phyloP scores from a whole-genome alignment of 805 yeast species.

The Candida jianshihensis region DNA sequence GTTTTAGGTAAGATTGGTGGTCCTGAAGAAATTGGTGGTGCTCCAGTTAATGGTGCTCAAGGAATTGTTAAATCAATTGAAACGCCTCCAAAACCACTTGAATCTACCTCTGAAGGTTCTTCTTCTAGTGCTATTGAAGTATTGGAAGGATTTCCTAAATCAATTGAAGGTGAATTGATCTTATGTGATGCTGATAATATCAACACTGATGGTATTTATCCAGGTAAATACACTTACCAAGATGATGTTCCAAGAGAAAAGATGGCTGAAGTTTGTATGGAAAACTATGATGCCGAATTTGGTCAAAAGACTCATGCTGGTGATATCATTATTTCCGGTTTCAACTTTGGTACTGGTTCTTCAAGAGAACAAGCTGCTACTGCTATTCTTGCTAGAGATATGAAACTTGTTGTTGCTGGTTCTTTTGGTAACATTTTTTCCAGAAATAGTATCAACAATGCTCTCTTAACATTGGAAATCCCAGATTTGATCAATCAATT shows the following conservation, averaged over 20 bases:
- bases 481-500: constrained; percentile 78
- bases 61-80: constrained; percentile 38
- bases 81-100: constrained; percentile 22
- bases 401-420: constrained; percentile 90
- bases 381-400: constrained; percentile 90
- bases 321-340: constrained; percentile 89
- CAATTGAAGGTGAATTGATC: constrained; percentile 85
- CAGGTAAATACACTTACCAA: constrained; percentile 98
- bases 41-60: constrained; percentile 39
- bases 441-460: constrained; percentile 94
- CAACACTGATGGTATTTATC: constrained; percentile 98
- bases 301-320: constrained; percentile 73
- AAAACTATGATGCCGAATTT: constrained; percentile 91
- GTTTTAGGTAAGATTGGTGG: constrained; percentile 90
- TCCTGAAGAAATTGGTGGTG: constrained; percentile 77
- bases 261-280: constrained; percentile 99
- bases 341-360: constrained; percentile 96
- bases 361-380: constrained; percentile 99
- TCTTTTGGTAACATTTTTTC: constrained; percentile 96
- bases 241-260: constrained; percentile 91
- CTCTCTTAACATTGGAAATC: constrained; percentile 85
- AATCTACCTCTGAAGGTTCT: constrained; percentile 20
- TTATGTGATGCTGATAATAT: constrained; percentile 95
- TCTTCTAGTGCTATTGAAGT: constrained; percentile 53
- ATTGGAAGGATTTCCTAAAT: constrained; percentile 84